Base-by-base conservation (phyloP, 805 yeast species). In the Ogataea siamensis region DNA sequence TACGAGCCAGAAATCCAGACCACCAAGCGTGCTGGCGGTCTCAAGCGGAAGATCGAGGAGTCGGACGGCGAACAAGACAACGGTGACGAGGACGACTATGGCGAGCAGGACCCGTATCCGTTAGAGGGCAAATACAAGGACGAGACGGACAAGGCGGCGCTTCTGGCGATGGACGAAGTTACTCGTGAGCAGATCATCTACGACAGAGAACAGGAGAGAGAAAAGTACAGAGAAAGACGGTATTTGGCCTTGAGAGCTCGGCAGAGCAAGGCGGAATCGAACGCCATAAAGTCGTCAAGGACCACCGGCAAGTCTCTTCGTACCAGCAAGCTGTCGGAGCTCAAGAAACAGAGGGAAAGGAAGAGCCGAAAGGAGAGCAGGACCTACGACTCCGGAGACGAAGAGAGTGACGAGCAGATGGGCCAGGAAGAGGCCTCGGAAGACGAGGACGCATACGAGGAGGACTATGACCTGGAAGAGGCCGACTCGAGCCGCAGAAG, bases 141-240 rank as follows among this genome's bases (percentile, higher is more conserved):
- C 61, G 95, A 80, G 37, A 71, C 67, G 7, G 99, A 93, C 63
- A 74, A 86, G 43, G 78, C 66, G 1, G 62, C 68, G 38, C 67
- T 76, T 49, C 66, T 85, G 54, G 80, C 70, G 1, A 73, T 93
- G 80, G 95, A 91, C 39, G 99, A 93, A 68, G 77, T 93, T 60
- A 86, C 86, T 54, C 83, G 98, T 55, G 99, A 93, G 67, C 81
- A 84, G 51, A 77, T 88, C 39, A 73, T 93, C 39, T 93, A 87
- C 53, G 98, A 91, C 40, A 86, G 99, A 63, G 77, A 87, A 7
- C 96, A 88, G 63, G 94, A 86, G 45, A 76, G 87, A 79, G 95
- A 91, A 61, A 79, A 84, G 49, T 89, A 71, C 63, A 80, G 85
- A 43, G 98, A 93, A 64, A 78, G 87, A 56, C 76, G 76, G 58